Percentiles rank a stretch among this genome's conserved stretches.
Conservation (phyloP, 2,329 filamentous ascomycete genomes). For the Pseudocercospora crystallina region DNA sequence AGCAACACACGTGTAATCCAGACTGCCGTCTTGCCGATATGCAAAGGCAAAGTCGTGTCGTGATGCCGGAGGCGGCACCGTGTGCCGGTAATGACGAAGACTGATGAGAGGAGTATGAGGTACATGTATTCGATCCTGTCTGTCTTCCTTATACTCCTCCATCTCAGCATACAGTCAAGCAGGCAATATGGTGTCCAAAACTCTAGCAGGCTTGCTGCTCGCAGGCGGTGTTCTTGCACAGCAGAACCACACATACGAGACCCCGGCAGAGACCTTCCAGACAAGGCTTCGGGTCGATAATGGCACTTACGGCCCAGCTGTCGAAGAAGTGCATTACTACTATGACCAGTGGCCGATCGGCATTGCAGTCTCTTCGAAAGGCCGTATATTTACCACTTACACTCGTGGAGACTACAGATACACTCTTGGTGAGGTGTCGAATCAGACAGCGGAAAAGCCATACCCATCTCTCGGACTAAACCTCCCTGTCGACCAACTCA, state of each 20-base stretch:
- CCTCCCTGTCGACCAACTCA: constrained; percentile 36
- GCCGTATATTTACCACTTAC: constrained; percentile 48
- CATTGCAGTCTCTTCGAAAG: constrained; percentile 44
- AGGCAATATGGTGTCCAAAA: background rate
- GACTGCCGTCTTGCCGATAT: too few relatives aligned
- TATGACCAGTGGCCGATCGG: constrained; percentile 47
- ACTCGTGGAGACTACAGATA: constrained; percentile 49
- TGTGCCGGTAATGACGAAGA: too few relatives aligned
- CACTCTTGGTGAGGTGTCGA: constrained; percentile 50
- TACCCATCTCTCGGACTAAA: constrained; percentile 47
- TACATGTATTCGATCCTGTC: too few relatives aligned
- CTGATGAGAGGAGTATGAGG: too few relatives aligned
- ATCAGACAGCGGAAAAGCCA: constrained; percentile 48
- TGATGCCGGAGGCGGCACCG: too few relatives aligned
- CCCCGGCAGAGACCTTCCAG: constrained; percentile 19
- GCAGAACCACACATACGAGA: constrained; percentile 24
- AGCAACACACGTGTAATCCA: too few relatives aligned
- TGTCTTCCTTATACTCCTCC: too few relatives aligned
- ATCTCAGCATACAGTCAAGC: background rate
- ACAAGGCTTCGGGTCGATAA: constrained; percentile 46
- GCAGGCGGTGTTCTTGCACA: constrained; percentile 21
- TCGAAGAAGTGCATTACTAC: constrained; percentile 52
- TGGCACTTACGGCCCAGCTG: constrained; percentile 48
- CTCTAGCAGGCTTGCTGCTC: constrained; percentile 9
- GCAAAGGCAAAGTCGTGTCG: too few relatives aligned